Base-by-base conservation (phyloP, 1,139 yeast genomes). In the Geotrichum reessii region DNA sequence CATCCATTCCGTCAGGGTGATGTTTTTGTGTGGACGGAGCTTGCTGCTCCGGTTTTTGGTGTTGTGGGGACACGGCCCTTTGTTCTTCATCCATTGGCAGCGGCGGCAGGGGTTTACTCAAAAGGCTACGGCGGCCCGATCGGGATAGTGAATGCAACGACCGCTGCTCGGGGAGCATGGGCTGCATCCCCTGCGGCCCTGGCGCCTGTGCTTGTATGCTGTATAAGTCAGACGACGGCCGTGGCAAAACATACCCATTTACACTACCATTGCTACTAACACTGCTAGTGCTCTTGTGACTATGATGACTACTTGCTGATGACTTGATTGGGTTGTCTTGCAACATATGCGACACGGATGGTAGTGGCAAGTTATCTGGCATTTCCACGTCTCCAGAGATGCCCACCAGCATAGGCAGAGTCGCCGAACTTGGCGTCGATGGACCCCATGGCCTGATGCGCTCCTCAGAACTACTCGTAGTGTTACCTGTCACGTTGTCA, bases 361-460 rank as follows among this genome's bases (percentile, higher is more conserved):
- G 58, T n/a, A 54, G 57, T 54, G 66, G 69, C 9, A 69, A 67
- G 8, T 31, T 31, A 33, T 40, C 42, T 6, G 19, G 48, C 42
- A 12, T 47, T 40, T 40, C 54, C 22, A 25, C 44, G 31, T 63
- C 70, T 53, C 67, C 70, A n/a, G 69, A 65, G 44, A 66, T 67
- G 24, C 66, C 59, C 12, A 66, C 70, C 57, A 68, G 61, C 49
- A 33, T 42, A 24, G 66, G 68, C n/a, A 67, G 4, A 59, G 56
- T 67, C 58, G 37, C 67, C 62, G 63, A 65, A 62, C 21, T 67
- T 42, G 60, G 60, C 19, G 69, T 62, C 1, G 50, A 44, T 1
- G 72, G 72, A 8, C 73, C 72, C 73, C 73, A 69, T 5, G 73
- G 69, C 53, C 66, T 68, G 0, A 72, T 72, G 12, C 73, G 61